Evolutionary conservation across 2,329 filamentous ascomycete genomes (phyloP).

Genomic region (Paracamarosporium sp.): DNA sequence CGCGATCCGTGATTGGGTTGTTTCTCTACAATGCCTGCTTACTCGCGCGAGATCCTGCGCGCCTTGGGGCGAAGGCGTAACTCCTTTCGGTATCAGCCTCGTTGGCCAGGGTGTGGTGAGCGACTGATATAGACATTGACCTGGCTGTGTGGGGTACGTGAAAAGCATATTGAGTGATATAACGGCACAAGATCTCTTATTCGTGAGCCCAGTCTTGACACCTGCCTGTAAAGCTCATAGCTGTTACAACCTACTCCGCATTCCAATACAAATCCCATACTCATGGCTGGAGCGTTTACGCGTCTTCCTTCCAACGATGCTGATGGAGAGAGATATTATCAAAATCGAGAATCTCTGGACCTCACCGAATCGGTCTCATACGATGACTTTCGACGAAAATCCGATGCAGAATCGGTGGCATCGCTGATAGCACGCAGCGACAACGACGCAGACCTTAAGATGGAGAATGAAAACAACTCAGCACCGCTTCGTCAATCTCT

Average conservation of each 20-base stretch:
- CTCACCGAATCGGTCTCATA: background rate
- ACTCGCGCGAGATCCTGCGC: background rate
- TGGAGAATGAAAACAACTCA: background rate
- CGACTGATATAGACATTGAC: background rate
- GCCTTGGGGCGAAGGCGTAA: background rate
- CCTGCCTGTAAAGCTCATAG: too few species aligned
- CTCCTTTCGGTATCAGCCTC: background rate
- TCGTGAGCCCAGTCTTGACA: too few species aligned
- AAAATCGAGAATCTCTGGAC: background rate
- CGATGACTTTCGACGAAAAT: slow-evolving; percentile 4
- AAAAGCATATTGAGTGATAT: background rate
- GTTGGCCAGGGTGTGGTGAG: background rate
- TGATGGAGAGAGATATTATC: background rate
- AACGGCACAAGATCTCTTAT: background rate
- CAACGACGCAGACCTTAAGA: background rate
- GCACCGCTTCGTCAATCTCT: slow-evolving; percentile 15
- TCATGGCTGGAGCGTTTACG: background rate
- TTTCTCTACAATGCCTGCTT: background rate
- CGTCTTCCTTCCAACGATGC: background rate
- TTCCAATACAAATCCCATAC: too few species aligned
- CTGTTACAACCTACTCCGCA: too few species aligned
- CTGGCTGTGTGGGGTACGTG: too few species aligned
- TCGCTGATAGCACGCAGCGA: background rate
- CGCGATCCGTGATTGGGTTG: background rate
- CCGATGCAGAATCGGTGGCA: background rate